Evolutionary conservation across 495 filamentous ascomycete species (phyloP), one percentile per base, ranked within the genome.

Genomic region (Clohesyomyces aquaticus): DNA sequence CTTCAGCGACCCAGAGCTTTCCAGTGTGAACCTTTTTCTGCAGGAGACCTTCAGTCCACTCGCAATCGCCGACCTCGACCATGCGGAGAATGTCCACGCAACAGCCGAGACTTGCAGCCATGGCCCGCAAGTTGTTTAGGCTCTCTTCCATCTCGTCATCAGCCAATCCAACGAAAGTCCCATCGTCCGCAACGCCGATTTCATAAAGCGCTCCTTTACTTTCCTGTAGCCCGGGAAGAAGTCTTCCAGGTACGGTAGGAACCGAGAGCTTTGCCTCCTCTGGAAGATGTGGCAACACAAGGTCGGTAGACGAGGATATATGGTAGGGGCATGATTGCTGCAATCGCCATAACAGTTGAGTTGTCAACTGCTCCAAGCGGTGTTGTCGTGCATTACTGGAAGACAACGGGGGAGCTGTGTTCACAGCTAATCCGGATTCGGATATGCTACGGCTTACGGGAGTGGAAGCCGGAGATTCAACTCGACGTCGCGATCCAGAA

Each of bases 251-350:
- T 59, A 85, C 85, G 23, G 80, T 71, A 18, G 85, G 81, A 1
- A 79, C 74, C 12, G 81, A 76, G 26, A 87, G 72, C 50, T 83
- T 75, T 1, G 79, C 73, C 4, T 79, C 83, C 57, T 90, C 84
- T 0, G 90, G 88, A 18, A 96, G 78, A 54, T 84, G 78, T 0
- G 91, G 91, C 10, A 94, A 71, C 12, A 93, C 86, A 18, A 92
- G 79, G 55, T 85, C 83, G 16, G 79, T 82, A 1, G 85, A 84
- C n/a, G 87, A 86, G 1, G 89, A 87, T 1, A 85, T 84, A 77
- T 96, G 93, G 75, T 94, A 88, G 3, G 91, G 91, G 18, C 90
- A 95, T 3, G 92, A 96, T 75, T 98, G 94, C 75, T 97, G 93
- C 51, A 98, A 76, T 43, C 94, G 84, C 94, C 94, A 98, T 23